These are phyloP conservation scores for Dictyostelium capitatum DNA, from an alignment of 78 protist genomes.

Conservation along the genomic window DNA sequence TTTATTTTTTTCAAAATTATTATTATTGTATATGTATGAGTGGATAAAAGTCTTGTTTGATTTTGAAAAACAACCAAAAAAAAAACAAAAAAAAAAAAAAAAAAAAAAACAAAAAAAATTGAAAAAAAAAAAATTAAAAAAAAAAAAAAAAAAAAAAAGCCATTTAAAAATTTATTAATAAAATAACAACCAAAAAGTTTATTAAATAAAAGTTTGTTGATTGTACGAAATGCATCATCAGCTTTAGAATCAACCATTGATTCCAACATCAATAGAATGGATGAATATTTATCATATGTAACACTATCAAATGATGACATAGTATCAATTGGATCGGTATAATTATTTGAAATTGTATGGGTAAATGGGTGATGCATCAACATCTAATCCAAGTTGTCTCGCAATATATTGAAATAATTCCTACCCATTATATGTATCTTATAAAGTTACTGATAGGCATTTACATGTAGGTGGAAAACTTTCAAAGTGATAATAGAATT, in stretches of 20 bases:
- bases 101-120: too few relatives aligned
- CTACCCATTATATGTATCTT: constrained; percentile 13
- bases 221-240: constrained; percentile 70
- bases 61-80: too few relatives aligned
- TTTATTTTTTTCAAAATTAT: too few relatives aligned
- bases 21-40: too few relatives aligned
- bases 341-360: constrained; percentile 66
- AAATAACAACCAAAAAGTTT: too few relatives aligned
- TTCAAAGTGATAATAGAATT: too few relatives aligned
- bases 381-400: constrained; percentile 24
- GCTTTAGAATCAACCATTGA: constrained; percentile 37
- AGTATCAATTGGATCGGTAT: constrained; percentile 45
- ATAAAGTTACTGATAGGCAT: constrained; percentile 42
- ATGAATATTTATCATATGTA: constrained; percentile 88
- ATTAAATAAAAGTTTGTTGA: too few relatives aligned
- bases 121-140: too few relatives aligned
- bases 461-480: constrained; percentile 91
- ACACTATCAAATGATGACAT: constrained; percentile 70
- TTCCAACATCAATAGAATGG: constrained; percentile 90
- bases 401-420: constrained; percentile 3
- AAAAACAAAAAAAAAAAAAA: too few relatives aligned
- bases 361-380: constrained; percentile 33
- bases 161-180: too few relatives aligned
- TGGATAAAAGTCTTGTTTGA: too few relatives aligned
- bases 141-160: too few relatives aligned